Base-by-base conservation (phyloP, 2,329 filamentous ascomycete genomes). In the Orbilia quercus region DNA sequence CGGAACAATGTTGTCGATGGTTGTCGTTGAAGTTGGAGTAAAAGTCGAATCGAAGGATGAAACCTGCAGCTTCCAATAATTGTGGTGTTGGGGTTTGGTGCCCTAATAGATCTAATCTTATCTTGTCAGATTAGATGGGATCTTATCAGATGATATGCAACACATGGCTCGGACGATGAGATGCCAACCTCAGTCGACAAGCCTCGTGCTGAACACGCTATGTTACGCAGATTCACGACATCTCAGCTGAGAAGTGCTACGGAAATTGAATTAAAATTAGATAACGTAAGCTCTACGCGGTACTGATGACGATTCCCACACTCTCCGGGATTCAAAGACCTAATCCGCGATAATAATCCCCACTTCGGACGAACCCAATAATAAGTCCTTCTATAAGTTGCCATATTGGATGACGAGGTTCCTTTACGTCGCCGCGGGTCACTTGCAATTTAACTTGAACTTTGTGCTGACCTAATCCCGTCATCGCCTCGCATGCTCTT, bases 241-340 rank as follows among this genome's bases (percentile, higher is more conserved):
- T 31, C 5, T 9, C 28, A 31, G 28, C 28, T 31, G 28, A 31
- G 9, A 9, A 31, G 9, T 4, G 28, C 28, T 31, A 31, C 28
- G 28, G 9, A 31, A 4, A 31, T 5, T 9, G 9, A 9, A 31
- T 31, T 31, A 5, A 31, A 31, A 53, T 38, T 34, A 31, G 25
- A 20, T 2, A 42, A 65, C 60, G 62, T 66, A 58, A 66, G 47
- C 38, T 58, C 51, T 54, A 58, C 51, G 62, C 53, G 18, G 51
- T 22, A 22, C 34, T 18, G 58, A 51, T 66, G 51, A 66, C 48
- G 59, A 64, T 54, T 25, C 28, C 9, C 28, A 5, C 28, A 31
- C 4, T 31, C 20, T 20, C 16, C 42, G 44, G 42, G 18, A 25
- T 38, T 40, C 28, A n/a, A n/a, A n/a, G n/a, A n/a, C n/a, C 9